Conservation (phyloP, 176 grass and related monocot genomes). For the Lolium perenne region DNA sequence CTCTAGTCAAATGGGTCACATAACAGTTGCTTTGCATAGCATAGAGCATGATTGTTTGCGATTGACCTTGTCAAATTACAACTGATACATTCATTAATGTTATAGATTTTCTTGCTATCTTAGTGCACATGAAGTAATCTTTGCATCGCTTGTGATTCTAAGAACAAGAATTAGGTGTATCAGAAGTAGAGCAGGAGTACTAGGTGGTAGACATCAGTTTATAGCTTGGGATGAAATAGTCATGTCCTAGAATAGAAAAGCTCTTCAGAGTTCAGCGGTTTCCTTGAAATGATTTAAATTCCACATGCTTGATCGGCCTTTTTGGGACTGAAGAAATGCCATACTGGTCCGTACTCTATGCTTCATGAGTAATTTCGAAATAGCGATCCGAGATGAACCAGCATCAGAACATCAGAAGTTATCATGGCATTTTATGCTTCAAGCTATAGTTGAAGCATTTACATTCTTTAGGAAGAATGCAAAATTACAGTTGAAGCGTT, state of each 20-base stretch:
- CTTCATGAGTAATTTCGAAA: too few species aligned
- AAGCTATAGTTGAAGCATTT: too few species aligned
- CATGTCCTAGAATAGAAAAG: background rate
- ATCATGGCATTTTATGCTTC: background rate
- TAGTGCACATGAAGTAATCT: background rate
- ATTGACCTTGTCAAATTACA: too few species aligned
- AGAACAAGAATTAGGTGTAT: background rate
- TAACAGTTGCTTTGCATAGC: background rate
- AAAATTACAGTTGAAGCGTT: background rate
- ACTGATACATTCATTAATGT: too few species aligned
- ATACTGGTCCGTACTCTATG: too few species aligned
- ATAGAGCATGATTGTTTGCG: background rate
- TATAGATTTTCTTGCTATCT: too few species aligned
- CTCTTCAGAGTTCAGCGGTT: background rate
- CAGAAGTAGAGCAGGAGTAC: background rate
- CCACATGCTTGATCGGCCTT: too few species aligned
- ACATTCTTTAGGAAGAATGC: background rate
- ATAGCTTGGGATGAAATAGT: slow-evolving; percentile 1
- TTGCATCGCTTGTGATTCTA: background rate
- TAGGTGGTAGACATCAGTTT: background rate
- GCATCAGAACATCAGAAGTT: background rate
- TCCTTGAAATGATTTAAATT: background rate
- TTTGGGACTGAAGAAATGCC: too few species aligned
- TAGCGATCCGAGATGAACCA: too few species aligned
- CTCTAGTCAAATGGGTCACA: background rate